Evolutionary conservation across 257 asterid genomes (phyloP).

Genomic region (Primulina tabacum): DNA sequence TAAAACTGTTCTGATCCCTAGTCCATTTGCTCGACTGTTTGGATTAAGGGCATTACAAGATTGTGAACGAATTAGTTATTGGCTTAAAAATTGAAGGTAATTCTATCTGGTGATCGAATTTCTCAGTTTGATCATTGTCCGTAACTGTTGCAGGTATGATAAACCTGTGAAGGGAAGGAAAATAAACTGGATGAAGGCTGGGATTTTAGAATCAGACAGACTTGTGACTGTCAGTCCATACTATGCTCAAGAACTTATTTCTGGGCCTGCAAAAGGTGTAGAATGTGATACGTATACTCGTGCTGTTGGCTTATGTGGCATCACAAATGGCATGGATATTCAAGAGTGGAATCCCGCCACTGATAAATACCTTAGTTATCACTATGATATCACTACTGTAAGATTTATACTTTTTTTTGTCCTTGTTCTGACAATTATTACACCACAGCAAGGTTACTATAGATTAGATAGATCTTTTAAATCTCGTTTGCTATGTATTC

Average conservation of each 20-base stretch:
- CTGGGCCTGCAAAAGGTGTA: constrained; percentile 80
- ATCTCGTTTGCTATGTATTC: neutral
- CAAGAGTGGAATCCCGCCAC: constrained; percentile 95
- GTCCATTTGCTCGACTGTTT: neutral
- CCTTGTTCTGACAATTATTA: neutral
- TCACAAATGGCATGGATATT: constrained; percentile 80
- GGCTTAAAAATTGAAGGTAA: neutral
- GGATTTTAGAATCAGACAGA: constrained; percentile 58
- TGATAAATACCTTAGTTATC: constrained; percentile 63
- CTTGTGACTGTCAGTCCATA: constrained; percentile 85
- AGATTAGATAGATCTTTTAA: neutral
- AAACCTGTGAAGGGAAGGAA: constrained; percentile 91
- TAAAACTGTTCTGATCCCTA: neutral
- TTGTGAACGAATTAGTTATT: neutral
- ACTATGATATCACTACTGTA: constrained; percentile 77
- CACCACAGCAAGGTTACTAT: neutral
- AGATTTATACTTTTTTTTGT: constrained; percentile 12
- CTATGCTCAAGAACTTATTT: constrained; percentile 79
- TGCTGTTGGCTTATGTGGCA: constrained; percentile 50
- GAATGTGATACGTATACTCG: constrained; percentile 66
- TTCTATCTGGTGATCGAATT: constrained; percentile 6
- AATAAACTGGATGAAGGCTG: constrained; percentile 98
- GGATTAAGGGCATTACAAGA: neutral
- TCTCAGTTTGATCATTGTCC: constrained; percentile 14
- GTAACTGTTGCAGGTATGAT: constrained; percentile 45